Evolutionary conservation across 2,329 filamentous ascomycete genomes (phyloP), one percentile per base, ranked within the genome.

Genomic region (Alternaria sp.): DNA sequence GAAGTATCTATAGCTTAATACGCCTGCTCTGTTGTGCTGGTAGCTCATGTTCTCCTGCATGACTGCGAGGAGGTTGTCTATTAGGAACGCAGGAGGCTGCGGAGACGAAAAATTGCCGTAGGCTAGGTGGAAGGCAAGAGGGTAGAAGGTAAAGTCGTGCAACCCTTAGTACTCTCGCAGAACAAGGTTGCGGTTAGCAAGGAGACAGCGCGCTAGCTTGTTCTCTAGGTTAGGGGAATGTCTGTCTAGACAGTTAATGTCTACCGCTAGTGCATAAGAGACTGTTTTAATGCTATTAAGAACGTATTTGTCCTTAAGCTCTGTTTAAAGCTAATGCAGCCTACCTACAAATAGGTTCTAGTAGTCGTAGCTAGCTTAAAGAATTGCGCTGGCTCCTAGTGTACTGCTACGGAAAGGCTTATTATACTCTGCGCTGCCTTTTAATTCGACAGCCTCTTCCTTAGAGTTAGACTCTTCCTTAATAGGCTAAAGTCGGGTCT

Each of bases 41-140:
- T 54, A 59, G 51, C 57, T 59, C 18, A 59, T 59, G 28, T 59
- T 59, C 32, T 59, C 25, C 16, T 59, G 18, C 22, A 59, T 54
- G 16, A 54, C 44, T 27, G 16, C 20, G 20, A 59, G 50, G 22
- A 59, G 34, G 27, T 59, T 59, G 22, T 59, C 50, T 20, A 59
- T 59, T 16, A 59, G 32, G 34, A 59, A 59, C 25, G 51, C 36
- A 28, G 18, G 44, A 41, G 36, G 57, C 28, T 44, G 34, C 30
- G 16, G 18, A 18, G 51, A 59, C 38, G 22, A 53, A 28, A 50
- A 51, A 51, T 57, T 57, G 16, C 54, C 25, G 28, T 56, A 56
- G 5, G 44, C 34, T 30, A 9, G 44, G 22, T 55, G 12, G 30
- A 60, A 55, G 9, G 28, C 43, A 28, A 60, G 32, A 16, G 32